Evolutionary conservation across 2,329 filamentous ascomycete genomes (phyloP), one percentile per base, ranked within the genome.

Genomic region (Alternaria consortialis): DNA sequence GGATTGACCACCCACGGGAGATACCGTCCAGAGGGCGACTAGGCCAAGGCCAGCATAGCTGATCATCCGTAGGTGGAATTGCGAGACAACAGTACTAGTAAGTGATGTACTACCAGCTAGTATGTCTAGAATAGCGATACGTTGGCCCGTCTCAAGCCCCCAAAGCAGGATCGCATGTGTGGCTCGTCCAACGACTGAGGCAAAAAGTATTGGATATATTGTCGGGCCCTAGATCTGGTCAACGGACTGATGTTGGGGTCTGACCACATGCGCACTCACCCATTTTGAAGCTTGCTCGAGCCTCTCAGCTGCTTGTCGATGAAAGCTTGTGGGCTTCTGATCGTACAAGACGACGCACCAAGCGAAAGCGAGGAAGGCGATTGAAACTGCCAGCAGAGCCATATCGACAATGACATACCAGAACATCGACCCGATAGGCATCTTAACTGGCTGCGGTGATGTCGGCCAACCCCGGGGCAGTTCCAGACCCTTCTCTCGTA

Each of bases 11-110:
- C 46, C 46, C 17, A 48, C 17, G 3, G 46, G 46, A 7, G 46
- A 48, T 4, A 25, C 13, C 2, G n/a, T 25, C 46, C 46, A 48
- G 0, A 48, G 36, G 12, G 46, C 13, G 1, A 36, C 1, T 0
- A 48, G 4, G 5, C 31, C 31, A 1, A 48, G 7, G 31, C 46
- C 46, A 5, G 25, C 17, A 8, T n/a, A n/a, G 13, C 20, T 12
- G 1, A 50, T 1, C 0, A 15, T 1, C 1, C 20, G 31, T 0
- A 36, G 2, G 1, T 50, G 46, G 0, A 50, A 36, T 4, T 50
- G 46, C 7, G 46, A 50, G 1, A 12, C 31, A 0, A 50, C 46
- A 1, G 46, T 36, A 1, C 46, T 36, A 0, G 31, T 36, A 4
- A 50, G 46, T 2, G 46, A 50, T 2, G 46, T 7, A 4, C 46